Evolutionary conservation across 23 red algal species (phyloP).

Genomic region (Gracilariopsis chorda): DNA sequence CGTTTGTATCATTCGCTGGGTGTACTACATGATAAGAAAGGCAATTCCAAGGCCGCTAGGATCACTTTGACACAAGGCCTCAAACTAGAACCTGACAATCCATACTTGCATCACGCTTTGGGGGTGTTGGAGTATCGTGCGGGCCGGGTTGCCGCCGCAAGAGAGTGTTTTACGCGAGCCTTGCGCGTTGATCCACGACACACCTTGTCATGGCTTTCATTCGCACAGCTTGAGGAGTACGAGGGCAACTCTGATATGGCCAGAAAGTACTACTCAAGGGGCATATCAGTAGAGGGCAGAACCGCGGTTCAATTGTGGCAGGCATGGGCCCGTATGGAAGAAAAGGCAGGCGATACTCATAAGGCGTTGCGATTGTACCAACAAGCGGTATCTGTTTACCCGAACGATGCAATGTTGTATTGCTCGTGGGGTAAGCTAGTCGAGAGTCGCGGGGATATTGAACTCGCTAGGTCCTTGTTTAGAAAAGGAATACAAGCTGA

Average conservation of each 20-base stretch:
- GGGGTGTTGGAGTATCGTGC: constrained; percentile 85
- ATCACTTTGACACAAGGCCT: constrained; percentile 74
- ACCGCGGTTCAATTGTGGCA: constrained; percentile 85
- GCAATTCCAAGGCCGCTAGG: constrained; percentile 68
- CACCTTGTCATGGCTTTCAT: constrained; percentile 83
- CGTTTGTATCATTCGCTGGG: constrained; percentile 87
- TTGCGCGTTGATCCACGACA: constrained; percentile 62
- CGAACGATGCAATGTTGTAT: constrained; percentile 83
- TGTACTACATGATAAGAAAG: constrained; percentile 84
- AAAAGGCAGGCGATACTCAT: constrained; percentile 58
- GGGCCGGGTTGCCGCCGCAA: constrained; percentile 53
- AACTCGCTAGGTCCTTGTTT: constrained; percentile 48
- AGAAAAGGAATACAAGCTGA: constrained; percentile 62
- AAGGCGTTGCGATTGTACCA: constrained; percentile 58
- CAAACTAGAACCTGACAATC: constrained; percentile 77
- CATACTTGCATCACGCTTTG: constrained; percentile 74
- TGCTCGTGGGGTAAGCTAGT: constrained; percentile 83
- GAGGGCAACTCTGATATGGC: constrained; percentile 62
- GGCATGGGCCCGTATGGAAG: constrained; percentile 93
- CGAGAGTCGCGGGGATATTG: constrained; percentile 55
- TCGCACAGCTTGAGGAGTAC: constrained; percentile 81
- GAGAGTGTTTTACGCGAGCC: constrained; percentile 74
- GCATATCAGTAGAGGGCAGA: constrained; percentile 42
- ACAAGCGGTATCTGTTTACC: constrained; percentile 49
- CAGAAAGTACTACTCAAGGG: constrained; percentile 59